Evolutionary conservation across 495 filamentous ascomycete genomes (phyloP).

Genomic region (Apodospora peruviana): DNA sequence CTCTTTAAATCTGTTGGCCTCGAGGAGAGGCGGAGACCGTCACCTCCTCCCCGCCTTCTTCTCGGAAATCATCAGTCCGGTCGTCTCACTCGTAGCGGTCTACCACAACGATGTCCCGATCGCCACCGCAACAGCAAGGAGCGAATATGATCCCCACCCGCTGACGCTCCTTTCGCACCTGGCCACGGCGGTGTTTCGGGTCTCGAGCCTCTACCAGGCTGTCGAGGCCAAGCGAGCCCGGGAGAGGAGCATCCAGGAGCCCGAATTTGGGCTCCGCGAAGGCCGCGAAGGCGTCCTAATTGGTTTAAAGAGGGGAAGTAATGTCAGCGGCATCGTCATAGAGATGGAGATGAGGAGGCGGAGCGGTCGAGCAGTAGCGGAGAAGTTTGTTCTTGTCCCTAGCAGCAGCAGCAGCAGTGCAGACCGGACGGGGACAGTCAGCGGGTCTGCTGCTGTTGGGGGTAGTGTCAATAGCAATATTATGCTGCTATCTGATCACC

Average conservation of each 20-base stretch:
- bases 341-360: constrained; percentile 81
- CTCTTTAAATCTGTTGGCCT: constrained; percentile 49
- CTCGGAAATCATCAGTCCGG: constrained; percentile 45
- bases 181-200: constrained; percentile 43
- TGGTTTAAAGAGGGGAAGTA: constrained; percentile 34
- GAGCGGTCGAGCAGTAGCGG: constrained; percentile 69
- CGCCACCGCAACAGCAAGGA: constrained; percentile 15
- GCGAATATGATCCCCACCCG: constrained; percentile 59
- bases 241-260: constrained; percentile 63
- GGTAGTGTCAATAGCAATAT: constrained; percentile 23
- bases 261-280: constrained; percentile 71
- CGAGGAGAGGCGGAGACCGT: constrained; percentile 18
- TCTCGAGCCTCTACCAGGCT: constrained; percentile 59
- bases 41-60: constrained; percentile 48
- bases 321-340: constrained; percentile 56
- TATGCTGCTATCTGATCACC: constrained; percentile 75
- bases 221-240: constrained; percentile 61
- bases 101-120: constrained; percentile 65
- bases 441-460: not conserved
- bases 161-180: constrained; percentile 52
- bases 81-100: constrained; percentile 51
- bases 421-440: not conserved
- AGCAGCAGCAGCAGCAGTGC: no score
- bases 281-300: constrained; percentile 67
- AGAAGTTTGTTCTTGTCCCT: constrained; percentile 65